Percentiles rank a stretch among this genome's conserved stretches.
Evolutionary conservation across 2,329 filamentous ascomycete genomes (phyloP).

Genomic region (Emergomyces pasteurianus): DNA sequence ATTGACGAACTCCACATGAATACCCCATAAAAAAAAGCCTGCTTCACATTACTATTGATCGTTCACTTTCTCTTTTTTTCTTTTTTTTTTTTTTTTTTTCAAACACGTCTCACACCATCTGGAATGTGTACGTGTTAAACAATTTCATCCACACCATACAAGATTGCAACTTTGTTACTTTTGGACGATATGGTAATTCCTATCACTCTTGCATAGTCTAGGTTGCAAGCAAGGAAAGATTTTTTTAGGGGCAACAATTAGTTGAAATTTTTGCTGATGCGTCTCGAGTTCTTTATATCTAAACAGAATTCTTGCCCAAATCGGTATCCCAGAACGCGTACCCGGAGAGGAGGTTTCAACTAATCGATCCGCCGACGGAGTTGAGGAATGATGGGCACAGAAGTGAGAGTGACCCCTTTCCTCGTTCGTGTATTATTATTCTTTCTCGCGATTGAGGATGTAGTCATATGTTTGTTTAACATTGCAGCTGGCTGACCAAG

Average conservation of each 20-base stretch:
- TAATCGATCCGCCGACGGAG: constrained; percentile 10
- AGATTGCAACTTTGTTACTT: too few species aligned
- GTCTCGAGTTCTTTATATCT: background rate
- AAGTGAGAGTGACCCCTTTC: constrained; percentile 5
- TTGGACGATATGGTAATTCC: too few species aligned
- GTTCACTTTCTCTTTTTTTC: background rate
- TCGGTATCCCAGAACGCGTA: constrained; percentile 7
- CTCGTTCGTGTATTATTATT: background rate
- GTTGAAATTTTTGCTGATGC: background rate
- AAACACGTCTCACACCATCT: too few species aligned
- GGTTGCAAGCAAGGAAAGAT: too few species aligned
- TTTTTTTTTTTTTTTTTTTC: too few species aligned
- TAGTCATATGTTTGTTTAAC: background rate
- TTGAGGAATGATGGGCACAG: constrained; percentile 12
- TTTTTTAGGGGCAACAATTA: background rate
- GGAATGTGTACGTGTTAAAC: too few species aligned
- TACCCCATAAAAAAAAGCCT: background rate
- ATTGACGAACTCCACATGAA: too few species aligned
- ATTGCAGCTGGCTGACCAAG: background rate
- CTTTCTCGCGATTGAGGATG: background rate
- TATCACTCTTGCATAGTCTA: too few species aligned
- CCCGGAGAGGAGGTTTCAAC: constrained; percentile 9
- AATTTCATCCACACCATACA: too few species aligned
- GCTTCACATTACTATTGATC: background rate
- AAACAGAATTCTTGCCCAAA: constrained; percentile 11